phyloP scores from a whole-genome alignment of 805 yeast species.

The Komagataella phaffii region DNA sequence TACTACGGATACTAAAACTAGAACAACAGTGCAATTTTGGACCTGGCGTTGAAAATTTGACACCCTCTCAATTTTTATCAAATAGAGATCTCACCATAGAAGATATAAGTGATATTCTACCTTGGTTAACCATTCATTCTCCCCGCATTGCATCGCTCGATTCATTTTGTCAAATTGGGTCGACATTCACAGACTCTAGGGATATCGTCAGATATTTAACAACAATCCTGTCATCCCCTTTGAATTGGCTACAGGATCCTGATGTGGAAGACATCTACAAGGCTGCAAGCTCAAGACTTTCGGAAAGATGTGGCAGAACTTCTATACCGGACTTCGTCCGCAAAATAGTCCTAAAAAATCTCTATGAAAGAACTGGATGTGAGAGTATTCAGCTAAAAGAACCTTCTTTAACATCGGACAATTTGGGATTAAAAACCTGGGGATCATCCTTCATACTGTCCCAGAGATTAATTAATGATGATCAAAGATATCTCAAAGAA shows the following conservation, averaged over 20 bases:
- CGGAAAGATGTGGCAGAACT: constrained; percentile 76
- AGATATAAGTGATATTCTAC: constrained; percentile 15
- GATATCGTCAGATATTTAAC: constrained; percentile 35
- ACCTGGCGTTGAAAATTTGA: constrained; percentile 1
- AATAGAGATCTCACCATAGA: constrained; percentile 17
- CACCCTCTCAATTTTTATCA: neutral
- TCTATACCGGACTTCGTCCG: constrained; percentile 67
- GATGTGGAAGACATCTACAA: constrained; percentile 29
- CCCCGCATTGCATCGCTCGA: constrained; percentile 15
- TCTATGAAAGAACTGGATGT: constrained; percentile 13
- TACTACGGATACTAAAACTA: constrained; percentile 36
- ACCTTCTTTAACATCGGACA: constrained; percentile 80
- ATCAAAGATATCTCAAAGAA: constrained; percentile 9
- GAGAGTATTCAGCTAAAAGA: constrained; percentile 37
- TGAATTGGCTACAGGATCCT: constrained; percentile 29
- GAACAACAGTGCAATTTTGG: constrained; percentile 39
- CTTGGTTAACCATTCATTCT: constrained; percentile 30
- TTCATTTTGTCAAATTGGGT: constrained; percentile 16
- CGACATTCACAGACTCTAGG: constrained; percentile 8
- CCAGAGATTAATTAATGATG: constrained; percentile 26
- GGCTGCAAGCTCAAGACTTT: constrained; percentile 48
- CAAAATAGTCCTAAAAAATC: constrained; percentile 32
- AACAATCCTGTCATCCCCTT: constrained; percentile 29
- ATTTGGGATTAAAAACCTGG: constrained; percentile 90
- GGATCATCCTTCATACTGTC: constrained; percentile 76